Evolutionary conservation across 169 alveolate species (phyloP), one percentile per base, ranked within the genome.

Genomic region (Plasmodium chabaudi): DNA sequence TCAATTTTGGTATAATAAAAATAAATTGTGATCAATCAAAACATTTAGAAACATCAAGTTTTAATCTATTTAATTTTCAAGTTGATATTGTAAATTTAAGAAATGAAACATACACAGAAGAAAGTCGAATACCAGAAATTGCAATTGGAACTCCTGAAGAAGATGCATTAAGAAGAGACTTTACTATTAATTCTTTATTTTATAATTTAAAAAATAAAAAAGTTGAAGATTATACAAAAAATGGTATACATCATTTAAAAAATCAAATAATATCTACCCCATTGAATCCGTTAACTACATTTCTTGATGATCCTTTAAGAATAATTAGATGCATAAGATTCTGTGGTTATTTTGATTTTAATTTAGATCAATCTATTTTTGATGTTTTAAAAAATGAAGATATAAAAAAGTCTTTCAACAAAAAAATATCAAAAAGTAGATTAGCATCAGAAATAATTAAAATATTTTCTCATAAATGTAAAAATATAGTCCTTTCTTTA

Each of bases 221-320:
- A 49, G 93, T 99, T n/a, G 99, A 99, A 94, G 99, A 99, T 88
- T 97, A 94, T 70, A 97, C 99, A 0, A 92, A 96, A 21, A 92
- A 86, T 69, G 99, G 99, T 5, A 64, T 97, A 7, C 70, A 88
- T 17, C 99, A 99, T 90, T 94, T 99, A 44, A 77, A 94, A 75
- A 93, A 96, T 46, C 94, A 97, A 75, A 64, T 98, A 17, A 97
- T 98, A 10, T 93, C 99, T 77, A 97, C 99, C 6, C 99, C 99
- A 4, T 89, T 98, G 42, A 96, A 96, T 34, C 98, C 99, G 1
- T 87, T 94, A 23, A 88, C 95, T 42, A 98, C 99, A 5, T 97
- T 98, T 92, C 86, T 95, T 72, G 99, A 99, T 93, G 99, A 99
- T 93, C 99, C 99, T 5, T 93, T 99, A 46, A 94, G 99, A 88